Percentiles rank a stretch among this genome's conserved stretches.
Conservation (phyloP, 2,329 filamentous ascomycete species). For the Pseudogymnoascus sp. region DNA sequence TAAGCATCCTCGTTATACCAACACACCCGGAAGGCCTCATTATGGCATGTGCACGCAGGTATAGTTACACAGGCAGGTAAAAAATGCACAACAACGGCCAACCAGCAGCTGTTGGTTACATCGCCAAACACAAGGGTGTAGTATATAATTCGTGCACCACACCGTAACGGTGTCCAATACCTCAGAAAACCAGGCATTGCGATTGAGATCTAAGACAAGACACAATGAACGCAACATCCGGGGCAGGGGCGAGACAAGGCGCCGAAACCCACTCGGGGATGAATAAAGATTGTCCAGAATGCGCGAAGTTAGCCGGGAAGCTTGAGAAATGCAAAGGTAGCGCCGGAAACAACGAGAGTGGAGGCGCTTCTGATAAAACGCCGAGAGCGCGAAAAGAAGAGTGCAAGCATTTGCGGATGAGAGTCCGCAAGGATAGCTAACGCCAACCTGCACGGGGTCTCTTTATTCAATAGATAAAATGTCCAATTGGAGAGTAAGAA, state of each 20-base stretch:
- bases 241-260: not conserved
- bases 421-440: not conserved
- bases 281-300: slow-evolving; percentile 24
- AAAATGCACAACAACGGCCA: not conserved
- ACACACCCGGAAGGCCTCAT: not conserved
- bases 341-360: not conserved
- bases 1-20: not conserved
- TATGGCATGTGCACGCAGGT: not conserved
- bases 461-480: not conserved
- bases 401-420: not conserved
- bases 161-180: not conserved
- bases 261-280: not conserved
- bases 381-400: not conserved
- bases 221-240: not conserved
- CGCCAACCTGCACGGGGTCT: not conserved
- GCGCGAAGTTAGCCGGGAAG: slow-evolving; percentile 23
- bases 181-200: not conserved
- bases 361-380: not conserved
- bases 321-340: slow-evolving; percentile 4
- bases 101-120: not conserved
- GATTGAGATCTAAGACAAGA: not conserved
- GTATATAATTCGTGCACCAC: slow-evolving; percentile 1
- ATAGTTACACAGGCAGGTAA: not conserved
- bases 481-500: not conserved
- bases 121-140: not conserved